A percentile compares a stretch with the other conserved stretches of the same genome.
Evolutionary conservation across 2,329 filamentous ascomycete genomes (phyloP).

Genomic region (Aspergillus sp.): DNA sequence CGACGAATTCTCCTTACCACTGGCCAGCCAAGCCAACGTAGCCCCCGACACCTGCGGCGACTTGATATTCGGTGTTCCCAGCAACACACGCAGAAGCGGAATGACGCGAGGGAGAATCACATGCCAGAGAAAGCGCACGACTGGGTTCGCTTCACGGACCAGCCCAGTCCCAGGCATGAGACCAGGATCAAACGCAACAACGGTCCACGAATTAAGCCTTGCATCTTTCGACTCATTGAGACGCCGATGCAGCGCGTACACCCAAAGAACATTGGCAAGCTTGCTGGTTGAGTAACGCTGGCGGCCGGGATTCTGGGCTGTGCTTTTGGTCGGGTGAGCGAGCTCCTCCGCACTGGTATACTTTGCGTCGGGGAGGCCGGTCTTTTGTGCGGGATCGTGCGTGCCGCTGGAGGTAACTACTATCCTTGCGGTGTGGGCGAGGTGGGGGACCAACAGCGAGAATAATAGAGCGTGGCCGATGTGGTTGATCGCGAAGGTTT

Average conservation of each 20-base stretch:
- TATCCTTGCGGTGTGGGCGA: slow-evolving; percentile 47
- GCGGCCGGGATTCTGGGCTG: slow-evolving; percentile 34
- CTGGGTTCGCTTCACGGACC: neutral
- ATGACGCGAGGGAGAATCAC: neutral
- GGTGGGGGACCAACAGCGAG: slow-evolving; percentile 46
- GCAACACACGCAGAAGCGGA: slow-evolving; percentile 1
- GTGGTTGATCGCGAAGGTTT: slow-evolving; percentile 54
- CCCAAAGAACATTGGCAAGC: slow-evolving; percentile 53
- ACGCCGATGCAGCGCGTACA: slow-evolving; percentile 47
- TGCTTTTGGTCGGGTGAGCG: slow-evolving; percentile 41
- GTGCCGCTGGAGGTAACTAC: slow-evolving; percentile 49
- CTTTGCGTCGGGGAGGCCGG: slow-evolving; percentile 45
- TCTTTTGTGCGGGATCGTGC: slow-evolving; percentile 51
- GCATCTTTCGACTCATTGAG: slow-evolving; percentile 26
- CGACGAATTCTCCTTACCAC: slow-evolving; percentile 25
- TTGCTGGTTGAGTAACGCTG: slow-evolving; percentile 51
- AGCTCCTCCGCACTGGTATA: slow-evolving; percentile 50
- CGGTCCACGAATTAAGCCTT: slow-evolving; percentile 28
- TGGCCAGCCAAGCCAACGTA: slow-evolving; percentile 34
- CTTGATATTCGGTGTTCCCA: slow-evolving; percentile 5
- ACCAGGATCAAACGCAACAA: neutral
- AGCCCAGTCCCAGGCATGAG: slow-evolving; percentile 9
- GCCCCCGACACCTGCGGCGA: slow-evolving; percentile 1
- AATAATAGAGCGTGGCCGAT: slow-evolving; percentile 55
- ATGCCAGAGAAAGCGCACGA: neutral